Evolutionary conservation across 441 rosid genomes (phyloP).

Genomic region (Arabidopsis hybrid): DNA sequence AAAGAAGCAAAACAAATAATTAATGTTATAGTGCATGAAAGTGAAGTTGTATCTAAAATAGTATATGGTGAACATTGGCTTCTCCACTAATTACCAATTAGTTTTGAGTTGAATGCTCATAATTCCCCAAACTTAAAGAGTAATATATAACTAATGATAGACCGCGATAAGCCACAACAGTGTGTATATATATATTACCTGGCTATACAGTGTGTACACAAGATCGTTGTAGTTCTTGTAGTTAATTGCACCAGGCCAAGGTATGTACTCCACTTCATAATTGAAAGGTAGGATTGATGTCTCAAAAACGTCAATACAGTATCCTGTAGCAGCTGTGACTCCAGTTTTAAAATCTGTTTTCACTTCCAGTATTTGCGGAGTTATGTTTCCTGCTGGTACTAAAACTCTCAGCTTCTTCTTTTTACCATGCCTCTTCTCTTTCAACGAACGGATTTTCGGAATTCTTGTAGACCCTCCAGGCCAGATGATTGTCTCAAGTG

Average conservation of each 20-base stretch:
- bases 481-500: slow-evolving; percentile 42
- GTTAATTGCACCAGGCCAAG: slow-evolving; percentile 22
- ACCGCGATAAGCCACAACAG: not conserved
- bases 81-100: not conserved
- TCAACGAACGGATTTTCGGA: slow-evolving; percentile 27
- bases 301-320: slow-evolving; percentile 46
- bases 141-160: not conserved
- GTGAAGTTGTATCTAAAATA: not conserved
- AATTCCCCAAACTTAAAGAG: not conserved
- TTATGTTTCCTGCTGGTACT: slow-evolving; percentile 29
- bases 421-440: slow-evolving; percentile 9
- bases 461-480: slow-evolving; percentile 42
- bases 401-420: slow-evolving; percentile 43
- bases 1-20: not conserved
- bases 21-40: not conserved
- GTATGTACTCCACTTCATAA: slow-evolving; percentile 36
- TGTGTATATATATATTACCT: slow-evolving; percentile 35
- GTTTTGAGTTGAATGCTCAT: not conserved
- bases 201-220: slow-evolving; percentile 17
- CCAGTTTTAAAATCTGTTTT: slow-evolving; percentile 33
- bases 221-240: slow-evolving; percentile 44
- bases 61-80: not conserved
- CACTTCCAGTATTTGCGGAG: slow-evolving; percentile 32
- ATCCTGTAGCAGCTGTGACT: slow-evolving; percentile 35
- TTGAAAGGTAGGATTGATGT: slow-evolving; percentile 33